Evolutionary conservation across 306 rosid species (phyloP), one percentile per base, ranked within the genome.

Genomic region (Herpetospermum pedunculosum): DNA sequence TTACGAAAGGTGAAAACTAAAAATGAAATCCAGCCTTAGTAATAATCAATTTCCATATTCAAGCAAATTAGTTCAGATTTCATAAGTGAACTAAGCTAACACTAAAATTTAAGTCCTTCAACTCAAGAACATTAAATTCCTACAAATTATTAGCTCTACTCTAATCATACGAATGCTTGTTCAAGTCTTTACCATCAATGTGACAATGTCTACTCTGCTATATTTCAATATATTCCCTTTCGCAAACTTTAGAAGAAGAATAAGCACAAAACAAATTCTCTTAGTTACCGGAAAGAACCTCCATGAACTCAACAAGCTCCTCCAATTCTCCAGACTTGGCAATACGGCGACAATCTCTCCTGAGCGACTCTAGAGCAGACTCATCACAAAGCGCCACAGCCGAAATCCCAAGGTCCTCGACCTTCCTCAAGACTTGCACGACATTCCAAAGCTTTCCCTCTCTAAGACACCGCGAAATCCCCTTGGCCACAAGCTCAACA

Each of bases 271-370:
- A 15, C 0, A 35, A 65, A 19, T 21, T 1, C 0, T 10, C 63
- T 3, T 46, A 35, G 65, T 83, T 83, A 89, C 98, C 97, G 72
- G 87, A 25, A 77, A 93, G 92, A 85, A 81, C 80, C 88, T 91
- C 97, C 96, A 91, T 75, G 8, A 91, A 84, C 75, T 85, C 87
- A 68, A 93, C 87, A 67, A 89, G 88, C 60, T 90, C 92, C 52
- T 84, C 81, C n/a, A 91, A 67, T 34, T 81, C 84, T 43, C 83
- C 86, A 8, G 28, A 70, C 47, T 59, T 55, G 77, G 88, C 79
- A 68, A 93, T 38, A 1, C 74, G 76, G 67, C 48, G 55, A 73
- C 96, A 89, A 46, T 91, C 89, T 15, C 79, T 65, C 8, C 81
- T 72, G 65, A 91, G 74, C 81, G 75, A 69, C 60, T 80, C 88